Conservation (phyloP, 179 eudicot species). For the Vitellaria paradoxa region DNA sequence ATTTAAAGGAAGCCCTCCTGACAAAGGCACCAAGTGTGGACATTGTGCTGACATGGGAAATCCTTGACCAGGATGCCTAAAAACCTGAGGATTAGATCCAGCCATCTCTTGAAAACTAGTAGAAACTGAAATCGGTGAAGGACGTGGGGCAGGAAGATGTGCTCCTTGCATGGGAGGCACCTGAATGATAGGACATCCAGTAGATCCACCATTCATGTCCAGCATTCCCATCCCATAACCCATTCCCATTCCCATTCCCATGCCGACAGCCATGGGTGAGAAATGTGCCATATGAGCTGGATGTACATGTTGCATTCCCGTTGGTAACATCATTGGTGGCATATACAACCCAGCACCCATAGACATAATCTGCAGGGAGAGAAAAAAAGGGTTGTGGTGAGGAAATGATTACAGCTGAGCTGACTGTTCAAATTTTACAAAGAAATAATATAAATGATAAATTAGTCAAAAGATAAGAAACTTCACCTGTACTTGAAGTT, state of each 20-base stretch:
- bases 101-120: slow-evolving; percentile 50
- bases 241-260: slow-evolving; percentile 44
- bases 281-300: slow-evolving; percentile 63
- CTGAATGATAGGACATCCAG: slow-evolving; percentile 43
- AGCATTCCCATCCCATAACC: slow-evolving; percentile 60
- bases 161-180: slow-evolving; percentile 49
- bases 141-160: slow-evolving; percentile 32
- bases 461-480: slow-evolving; percentile 1
- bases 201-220: slow-evolving; percentile 51
- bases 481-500: slow-evolving; percentile 86
- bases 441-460: background rate
- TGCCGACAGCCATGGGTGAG: slow-evolving; percentile 50
- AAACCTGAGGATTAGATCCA: slow-evolving; percentile 41
- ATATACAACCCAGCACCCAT: slow-evolving; percentile 91
- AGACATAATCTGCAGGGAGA: slow-evolving; percentile 65
- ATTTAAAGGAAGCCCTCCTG: slow-evolving; percentile 29
- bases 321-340: slow-evolving; percentile 85
- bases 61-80: slow-evolving; percentile 59
- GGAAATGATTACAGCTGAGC: background rate
- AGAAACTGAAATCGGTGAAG: slow-evolving; percentile 27
- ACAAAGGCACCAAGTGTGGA: slow-evolving; percentile 31
- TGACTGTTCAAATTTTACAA: background rate
- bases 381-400: background rate
- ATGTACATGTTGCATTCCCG: slow-evolving; percentile 69
- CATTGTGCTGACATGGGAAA: slow-evolving; percentile 44